phyloP scores from a whole-genome alignment of 2,329 filamentous ascomycete genomes.

The Fusarium virguliforme region DNA sequence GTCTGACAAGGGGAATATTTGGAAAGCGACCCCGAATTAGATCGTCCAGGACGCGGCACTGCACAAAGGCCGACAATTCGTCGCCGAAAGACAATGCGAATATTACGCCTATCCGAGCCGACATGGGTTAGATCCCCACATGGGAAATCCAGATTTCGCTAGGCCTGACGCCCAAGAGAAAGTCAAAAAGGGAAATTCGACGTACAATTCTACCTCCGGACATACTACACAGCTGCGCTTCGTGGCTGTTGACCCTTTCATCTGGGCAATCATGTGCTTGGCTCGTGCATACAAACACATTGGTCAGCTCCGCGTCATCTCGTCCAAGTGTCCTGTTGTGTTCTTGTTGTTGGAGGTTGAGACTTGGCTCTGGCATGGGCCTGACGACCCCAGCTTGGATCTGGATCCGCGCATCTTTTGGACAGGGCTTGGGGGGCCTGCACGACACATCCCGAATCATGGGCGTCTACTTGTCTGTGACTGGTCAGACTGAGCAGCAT shows the following conservation, averaged over 20 bases:
- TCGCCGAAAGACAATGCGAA: constrained; percentile 8
- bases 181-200: constrained; percentile 3
- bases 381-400: constrained; percentile 10
- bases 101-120: constrained; percentile 10
- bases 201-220: not conserved
- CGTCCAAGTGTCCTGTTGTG: not conserved
- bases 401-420: constrained; percentile 7
- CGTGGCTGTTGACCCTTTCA: not conserved
- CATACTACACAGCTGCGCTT: not conserved
- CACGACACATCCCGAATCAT: constrained; percentile 21
- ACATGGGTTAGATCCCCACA: constrained; percentile 9
- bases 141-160: not conserved
- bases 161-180: not conserved
- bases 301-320: not conserved
- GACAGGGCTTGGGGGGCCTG: constrained; percentile 4
- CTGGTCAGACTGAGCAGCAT: constrained; percentile 20
- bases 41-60: not conserved
- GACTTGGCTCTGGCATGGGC: constrained; percentile 6
- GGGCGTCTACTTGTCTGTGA: constrained; percentile 35
- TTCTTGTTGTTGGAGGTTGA: constrained; percentile 7
- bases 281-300: not conserved
- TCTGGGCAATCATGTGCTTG: not conserved
- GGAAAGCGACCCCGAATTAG: not conserved
- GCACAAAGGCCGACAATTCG: not conserved
- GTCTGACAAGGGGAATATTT: not conserved